Percentiles rank a stretch among this genome's conserved stretches.
Conservation (phyloP, 352 stramenopile species). For the Globisporangium perplexum region DNA sequence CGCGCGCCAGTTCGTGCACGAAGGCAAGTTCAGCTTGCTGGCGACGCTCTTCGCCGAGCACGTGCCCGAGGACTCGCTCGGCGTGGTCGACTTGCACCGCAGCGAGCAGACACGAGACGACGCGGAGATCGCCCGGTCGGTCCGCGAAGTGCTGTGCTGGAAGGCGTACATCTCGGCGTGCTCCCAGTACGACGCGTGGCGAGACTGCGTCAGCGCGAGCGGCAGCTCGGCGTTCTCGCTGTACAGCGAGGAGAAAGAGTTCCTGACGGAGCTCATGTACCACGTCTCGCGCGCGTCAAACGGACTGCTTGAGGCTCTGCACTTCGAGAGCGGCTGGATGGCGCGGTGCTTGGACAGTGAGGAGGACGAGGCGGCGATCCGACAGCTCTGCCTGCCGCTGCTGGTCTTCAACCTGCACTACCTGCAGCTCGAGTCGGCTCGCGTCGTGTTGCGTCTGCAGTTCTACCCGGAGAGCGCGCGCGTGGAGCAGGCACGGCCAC, state of each 20-base stretch:
- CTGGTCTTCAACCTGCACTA: conserved; percentile 74
- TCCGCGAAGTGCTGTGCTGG: conserved; percentile 71
- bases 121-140: conserved; percentile 42
- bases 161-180: conserved; percentile 59
- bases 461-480: conserved; percentile 58
- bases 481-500: conserved; percentile 40
- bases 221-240: conserved; percentile 16
- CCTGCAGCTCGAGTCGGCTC: conserved; percentile 72
- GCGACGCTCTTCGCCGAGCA: conserved; percentile 52
- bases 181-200: conserved; percentile 68
- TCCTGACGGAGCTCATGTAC: conserved; percentile 71
- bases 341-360: conserved; percentile 36
- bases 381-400: conserved; percentile 52
- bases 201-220: conserved; percentile 38
- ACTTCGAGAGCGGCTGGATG: conserved; percentile 81
- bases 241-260: conserved; percentile 78
- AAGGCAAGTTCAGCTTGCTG: conserved; percentile 62
- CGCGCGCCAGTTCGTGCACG: conserved; percentile 59
- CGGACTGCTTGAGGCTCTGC: conserved; percentile 58
- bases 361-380: conserved; percentile 35
- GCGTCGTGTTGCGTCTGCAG: conserved; percentile 59
- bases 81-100: conserved; percentile 52
- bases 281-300: conserved; percentile 48
- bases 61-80: conserved; percentile 66
- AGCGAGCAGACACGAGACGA: conserved; percentile 27